Base-by-base conservation (phyloP, 345 rosid species). In the Camelina neglecta region DNA sequence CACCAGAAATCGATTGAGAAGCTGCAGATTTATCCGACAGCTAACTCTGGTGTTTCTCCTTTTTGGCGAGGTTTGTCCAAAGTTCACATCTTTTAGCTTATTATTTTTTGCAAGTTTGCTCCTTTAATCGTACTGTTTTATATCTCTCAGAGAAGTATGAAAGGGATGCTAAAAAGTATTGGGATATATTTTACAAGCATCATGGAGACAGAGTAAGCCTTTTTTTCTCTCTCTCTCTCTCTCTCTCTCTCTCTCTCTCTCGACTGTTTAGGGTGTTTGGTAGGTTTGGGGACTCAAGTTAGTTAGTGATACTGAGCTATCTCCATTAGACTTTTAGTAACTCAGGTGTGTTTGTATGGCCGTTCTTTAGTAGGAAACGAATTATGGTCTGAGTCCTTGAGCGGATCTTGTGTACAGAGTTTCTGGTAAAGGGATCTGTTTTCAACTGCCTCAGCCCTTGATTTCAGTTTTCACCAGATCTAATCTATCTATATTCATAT, bases 141-240 rank as follows among this genome's bases (percentile, higher is more conserved):
- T n/a, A 11, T 65, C 51, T 62, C 39, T 61, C 81, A 91, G 97
- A 90, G 15, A 93, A 90, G 84, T 93, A 91, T 44, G 96, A 93
- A 77, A 87, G 74, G 51, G 97, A 90, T 54, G 96, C 98, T 79
- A 88, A 81, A 76, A 93, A 86, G 85, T 91, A 90, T 44, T 90
- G 98, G 98, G 98, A 91, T 72, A 75, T 81, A 51, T 93, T 93
- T 82, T 93, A 87, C 79, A 90, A 88, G 85, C 88, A 86, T 31
- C 96, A 93, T 77, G 85, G 91, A 79, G 97, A 91, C 75, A 89
- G 71, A 77, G 96, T 88, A 77, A 71, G 74, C 61, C 63, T 59
- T 65, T 62, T 48, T 6, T 1, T 68, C 11, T 44, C 33, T 60
- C 1, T 45, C 68, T 58, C 59, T 15, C 3, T 71, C 18, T 48